A percentile compares a stretch with the other conserved stretches of the same genome.
phyloP scores from a whole-genome alignment of 2,329 filamentous ascomycete genomes.

The Grosmannia clavigera region DNA sequence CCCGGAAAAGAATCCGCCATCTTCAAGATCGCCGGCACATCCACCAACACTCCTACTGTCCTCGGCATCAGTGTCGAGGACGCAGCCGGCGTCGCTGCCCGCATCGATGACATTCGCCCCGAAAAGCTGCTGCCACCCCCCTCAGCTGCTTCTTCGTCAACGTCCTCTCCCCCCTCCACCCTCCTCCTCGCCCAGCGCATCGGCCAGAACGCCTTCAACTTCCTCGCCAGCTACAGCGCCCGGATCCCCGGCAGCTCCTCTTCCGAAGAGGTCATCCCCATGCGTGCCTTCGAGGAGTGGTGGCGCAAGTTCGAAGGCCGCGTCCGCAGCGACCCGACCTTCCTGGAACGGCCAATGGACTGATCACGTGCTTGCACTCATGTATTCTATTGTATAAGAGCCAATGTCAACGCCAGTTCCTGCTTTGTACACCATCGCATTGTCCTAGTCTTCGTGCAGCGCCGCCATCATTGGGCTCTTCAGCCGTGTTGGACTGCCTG shows the following conservation, averaged over 20 bases:
- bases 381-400: neutral
- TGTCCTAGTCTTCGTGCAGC: conserved; percentile 23
- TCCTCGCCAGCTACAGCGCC: conserved; percentile 74
- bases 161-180: conserved; percentile 28
- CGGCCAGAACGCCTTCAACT: conserved; percentile 96
- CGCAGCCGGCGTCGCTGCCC: conserved; percentile 54
- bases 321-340: conserved; percentile 74
- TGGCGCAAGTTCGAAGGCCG: conserved; percentile 91
- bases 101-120: conserved; percentile 47
- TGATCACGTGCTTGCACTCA: neutral
- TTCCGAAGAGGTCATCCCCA: conserved; percentile 71
- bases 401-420: too few relatives aligned
- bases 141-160: neutral
- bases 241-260: conserved; percentile 28
- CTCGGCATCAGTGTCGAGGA: conserved; percentile 77
- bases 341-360: conserved; percentile 53
- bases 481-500: conserved; percentile 43
- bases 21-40: conserved; percentile 54
- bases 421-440: neutral
- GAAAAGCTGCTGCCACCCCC: neutral
- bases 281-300: conserved; percentile 94
- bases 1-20: conserved; percentile 86
- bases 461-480: conserved; percentile 46
- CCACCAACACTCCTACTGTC: conserved; percentile 26
- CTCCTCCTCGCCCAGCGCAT: conserved; percentile 80